Evolutionary conservation across 2,329 filamentous ascomycete species (phyloP).

Genomic region (Ilyonectria destructans): DNA sequence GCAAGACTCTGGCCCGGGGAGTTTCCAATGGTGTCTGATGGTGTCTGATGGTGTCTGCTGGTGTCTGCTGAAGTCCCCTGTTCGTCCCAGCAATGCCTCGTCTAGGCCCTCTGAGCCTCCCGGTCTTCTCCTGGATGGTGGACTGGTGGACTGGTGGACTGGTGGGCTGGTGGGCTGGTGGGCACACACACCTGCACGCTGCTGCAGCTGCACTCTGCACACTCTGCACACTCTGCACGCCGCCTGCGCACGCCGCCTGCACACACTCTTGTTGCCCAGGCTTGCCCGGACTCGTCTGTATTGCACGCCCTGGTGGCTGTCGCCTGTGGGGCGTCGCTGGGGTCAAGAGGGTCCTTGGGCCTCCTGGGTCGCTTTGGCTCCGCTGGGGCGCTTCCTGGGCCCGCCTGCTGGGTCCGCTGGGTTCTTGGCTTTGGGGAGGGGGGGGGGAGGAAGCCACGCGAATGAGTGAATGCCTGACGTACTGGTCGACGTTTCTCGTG

Average conservation of each 20-base stretch:
- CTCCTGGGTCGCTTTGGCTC: conserved; percentile 40
- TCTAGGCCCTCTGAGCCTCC: conserved; percentile 50
- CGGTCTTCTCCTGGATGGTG: conserved; percentile 46
- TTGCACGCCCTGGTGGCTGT: conserved; percentile 31
- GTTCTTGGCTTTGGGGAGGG: conserved; percentile 27
- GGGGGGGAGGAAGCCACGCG: conserved; percentile 26
- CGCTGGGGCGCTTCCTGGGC: conserved; percentile 42
- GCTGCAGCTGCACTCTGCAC: conserved; percentile 1
- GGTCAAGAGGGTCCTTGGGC: conserved; percentile 39
- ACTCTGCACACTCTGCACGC: neutral
- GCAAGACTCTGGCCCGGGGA: conserved; percentile 27
- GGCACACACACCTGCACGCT: conserved; percentile 33
- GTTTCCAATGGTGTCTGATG: conserved; percentile 30
- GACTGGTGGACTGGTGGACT: conserved; percentile 27
- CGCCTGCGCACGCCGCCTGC: conserved; percentile 9
- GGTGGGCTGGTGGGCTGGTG: conserved; percentile 14
- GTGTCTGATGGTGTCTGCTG: conserved; percentile 10
- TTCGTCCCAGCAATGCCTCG: conserved; percentile 39
- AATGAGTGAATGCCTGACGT: conserved; percentile 31
- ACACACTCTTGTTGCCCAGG: conserved; percentile 29
- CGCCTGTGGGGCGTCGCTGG: conserved; percentile 39
- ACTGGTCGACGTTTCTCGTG: conserved; percentile 32
- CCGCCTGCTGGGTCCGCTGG: conserved; percentile 42
- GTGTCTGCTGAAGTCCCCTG: conserved; percentile 29
- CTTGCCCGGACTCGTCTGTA: conserved; percentile 18